Base-by-base conservation (phyloP, 345 rosid genomes). In the Linum lewisii region DNA sequence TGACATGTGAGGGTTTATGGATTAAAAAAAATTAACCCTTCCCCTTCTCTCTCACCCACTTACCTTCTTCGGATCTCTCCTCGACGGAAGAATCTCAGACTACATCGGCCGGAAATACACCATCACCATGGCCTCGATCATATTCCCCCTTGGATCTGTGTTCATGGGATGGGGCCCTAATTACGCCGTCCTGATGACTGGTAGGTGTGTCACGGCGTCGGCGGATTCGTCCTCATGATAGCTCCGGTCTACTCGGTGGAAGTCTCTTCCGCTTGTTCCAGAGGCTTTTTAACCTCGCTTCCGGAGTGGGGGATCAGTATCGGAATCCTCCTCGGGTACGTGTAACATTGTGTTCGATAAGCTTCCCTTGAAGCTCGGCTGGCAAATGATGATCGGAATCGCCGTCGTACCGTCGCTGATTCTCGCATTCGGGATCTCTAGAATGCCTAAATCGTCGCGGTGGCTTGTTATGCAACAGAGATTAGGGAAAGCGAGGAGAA, bases 241-340 rank as follows among this genome's bases (percentile, higher is more conserved):
- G 97, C 97, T 16, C 95, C 97, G 0, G 99, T 93, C 56, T 93
- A 88, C 81, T 77, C 86, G 0, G 84, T 95, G 0, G 98, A 92
- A 70, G 76, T 92, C 14, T 82, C 98, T 0, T 74, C 91, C 0
- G 78, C 97, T 14, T 67, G 77, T 0, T 69, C 86, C 6, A 70
- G 97, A 38, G 95, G 97, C 8, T 79, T 85, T 58, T 55, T 93
- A 25, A 70, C 84, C 13, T 83, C 90, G 18, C 73, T 93, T 3
- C 94, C 99, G 0, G 97, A 89, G 65, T 72, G 86, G 13, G 80
- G 97, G 58, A 88, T 87, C 45, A 79, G 89, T 29, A 15, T 84
- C 0, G 98, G 98, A 0, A 83, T 92, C 63, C 62, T 92, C 53
- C 13, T 70, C 0, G 98, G 98, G 9, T 92, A 92, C 42, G 44